phyloP scores from a whole-genome alignment of 176 grass and related monocot genomes.

The Triticum timopheevii region DNA sequence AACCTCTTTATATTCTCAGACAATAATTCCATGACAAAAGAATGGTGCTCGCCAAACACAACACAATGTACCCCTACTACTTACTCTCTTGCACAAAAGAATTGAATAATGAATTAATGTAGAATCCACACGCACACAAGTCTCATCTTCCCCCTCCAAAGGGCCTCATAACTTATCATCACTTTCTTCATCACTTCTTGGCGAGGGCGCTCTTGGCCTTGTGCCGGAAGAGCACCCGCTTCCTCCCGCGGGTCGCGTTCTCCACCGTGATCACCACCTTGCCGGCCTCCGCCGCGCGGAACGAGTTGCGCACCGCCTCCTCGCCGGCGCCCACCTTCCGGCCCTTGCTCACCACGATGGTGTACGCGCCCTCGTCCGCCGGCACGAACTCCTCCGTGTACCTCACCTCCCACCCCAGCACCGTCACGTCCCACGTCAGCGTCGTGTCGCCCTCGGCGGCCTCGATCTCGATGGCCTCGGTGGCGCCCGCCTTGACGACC shows the following conservation, averaged over 20 bases:
- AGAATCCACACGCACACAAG: constrained; percentile 7
- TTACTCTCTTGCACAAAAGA: constrained; percentile 21
- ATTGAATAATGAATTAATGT: constrained; percentile 33
- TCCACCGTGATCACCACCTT: constrained; percentile 84
- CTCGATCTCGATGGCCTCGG: constrained; percentile 68
- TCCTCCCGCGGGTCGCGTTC: constrained; percentile 67
- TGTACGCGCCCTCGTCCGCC: constrained; percentile 78
- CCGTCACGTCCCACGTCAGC: constrained; percentile 74
- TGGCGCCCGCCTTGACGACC: constrained; percentile 54
- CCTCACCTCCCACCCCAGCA: constrained; percentile 93
- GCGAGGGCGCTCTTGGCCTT: constrained; percentile 59
- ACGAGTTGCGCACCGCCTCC: constrained; percentile 75
- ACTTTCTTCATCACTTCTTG: constrained; percentile 48
- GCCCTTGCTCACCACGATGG: constrained; percentile 74
- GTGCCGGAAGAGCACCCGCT: constrained; percentile 80
- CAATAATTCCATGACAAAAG: no score
- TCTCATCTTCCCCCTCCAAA: neutral
- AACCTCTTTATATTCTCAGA: no score
- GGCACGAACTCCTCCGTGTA: constrained; percentile 98
- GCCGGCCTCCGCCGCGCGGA: constrained; percentile 67
- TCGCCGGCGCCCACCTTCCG: constrained; percentile 66
- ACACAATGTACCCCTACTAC: neutral
- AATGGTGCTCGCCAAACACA: neutral
- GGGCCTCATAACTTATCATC: neutral
- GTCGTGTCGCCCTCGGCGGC: constrained; percentile 52